Conservation (phyloP, 805 yeast genomes). For the Myxozyma geophila region DNA sequence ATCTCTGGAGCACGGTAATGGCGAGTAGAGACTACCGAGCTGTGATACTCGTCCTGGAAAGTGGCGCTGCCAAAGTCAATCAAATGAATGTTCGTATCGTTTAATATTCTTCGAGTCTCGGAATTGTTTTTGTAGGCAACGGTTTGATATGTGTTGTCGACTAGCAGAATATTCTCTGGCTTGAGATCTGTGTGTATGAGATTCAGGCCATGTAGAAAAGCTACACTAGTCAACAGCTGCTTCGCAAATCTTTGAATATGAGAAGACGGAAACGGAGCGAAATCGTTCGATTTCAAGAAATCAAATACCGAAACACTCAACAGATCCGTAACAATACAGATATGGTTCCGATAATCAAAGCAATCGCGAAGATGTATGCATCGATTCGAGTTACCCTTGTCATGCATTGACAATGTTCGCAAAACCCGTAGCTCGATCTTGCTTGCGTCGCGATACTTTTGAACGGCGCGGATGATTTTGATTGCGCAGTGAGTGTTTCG, state of each 20-base stretch:
- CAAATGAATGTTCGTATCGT: slow-evolving; percentile 79
- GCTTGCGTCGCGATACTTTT: slow-evolving; percentile 93
- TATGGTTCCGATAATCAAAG: slow-evolving; percentile 90
- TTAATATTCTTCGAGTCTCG: slow-evolving; percentile 54
- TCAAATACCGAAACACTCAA: slow-evolving; percentile 86
- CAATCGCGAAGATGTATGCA: slow-evolving; percentile 89
- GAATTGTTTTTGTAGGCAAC: slow-evolving; percentile 47
- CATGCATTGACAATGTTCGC: slow-evolving; percentile 71
- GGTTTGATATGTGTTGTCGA: slow-evolving; percentile 54
- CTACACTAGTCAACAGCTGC: slow-evolving; percentile 82
- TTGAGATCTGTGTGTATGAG: slow-evolving; percentile 94
- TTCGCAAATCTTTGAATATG: slow-evolving; percentile 88
- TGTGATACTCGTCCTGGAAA: slow-evolving; percentile 91
- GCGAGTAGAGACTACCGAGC: slow-evolving; percentile 88
- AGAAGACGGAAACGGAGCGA: slow-evolving; percentile 89
- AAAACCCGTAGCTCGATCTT: slow-evolving; percentile 87
- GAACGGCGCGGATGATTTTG: slow-evolving; percentile 88
- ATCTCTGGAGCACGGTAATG: slow-evolving; percentile 98
- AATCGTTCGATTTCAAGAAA: slow-evolving; percentile 80
- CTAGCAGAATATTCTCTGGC: slow-evolving; percentile 88
- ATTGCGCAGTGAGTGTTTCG: slow-evolving; percentile 75
- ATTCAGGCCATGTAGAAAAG: slow-evolving; percentile 85
- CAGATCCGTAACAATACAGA: slow-evolving; percentile 89
- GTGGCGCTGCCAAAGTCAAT: slow-evolving; percentile 98
- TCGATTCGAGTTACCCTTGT: slow-evolving; percentile 66